Base-by-base conservation (phyloP, 140 eudicot species). In the Bidens hawaiensis region DNA sequence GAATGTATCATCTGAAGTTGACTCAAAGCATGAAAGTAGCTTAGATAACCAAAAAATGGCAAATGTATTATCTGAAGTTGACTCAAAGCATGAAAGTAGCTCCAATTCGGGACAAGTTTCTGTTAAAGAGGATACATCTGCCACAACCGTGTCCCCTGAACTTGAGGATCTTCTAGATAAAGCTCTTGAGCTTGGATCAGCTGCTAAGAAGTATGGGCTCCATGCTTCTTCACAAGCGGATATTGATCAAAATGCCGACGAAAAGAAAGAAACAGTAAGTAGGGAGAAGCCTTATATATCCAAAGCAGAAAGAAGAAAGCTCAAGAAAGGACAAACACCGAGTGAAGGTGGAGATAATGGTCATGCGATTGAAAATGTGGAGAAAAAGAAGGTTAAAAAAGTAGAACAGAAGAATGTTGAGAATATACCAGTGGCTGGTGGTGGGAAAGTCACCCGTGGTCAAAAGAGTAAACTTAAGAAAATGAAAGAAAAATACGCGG, bases 401-500 rank as follows among this genome's bases (percentile, higher is more conserved):
- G 31, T 23, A 4, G 69, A 31, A 13, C 82, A 76, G 18, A 78
- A 82, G 79, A 58, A 65, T 60, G 81, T 52, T 64, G 75, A 76
- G 18, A 78, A 21, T 48, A 16, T 73, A 72, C 68, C 12, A 83
- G 59, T 80, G 46, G 80, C 62, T 36, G 84, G 78, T 67, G 87
- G 82, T 69, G 87, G 78, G 45, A 93, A 93, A 77, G 60, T 75
- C 47, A 78, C 85, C 51, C 96, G 99, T 46, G 99, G 99, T 14
- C 96, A 93, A 78, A 93, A 62, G 76, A 76, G 93, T 56, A 93
- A 93, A 78, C 83, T 93, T 36, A 93, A 93, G 81, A 93, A 93
- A 79, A 88, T 93, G 73, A 93, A 93, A 83, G 98, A 91, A 62
- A 93, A 93, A 64, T 93, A 93, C 72, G 95, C 89, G 6, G 96